Conservation (phyloP, 129 eudicot genomes). For the Arctium lappa region DNA sequence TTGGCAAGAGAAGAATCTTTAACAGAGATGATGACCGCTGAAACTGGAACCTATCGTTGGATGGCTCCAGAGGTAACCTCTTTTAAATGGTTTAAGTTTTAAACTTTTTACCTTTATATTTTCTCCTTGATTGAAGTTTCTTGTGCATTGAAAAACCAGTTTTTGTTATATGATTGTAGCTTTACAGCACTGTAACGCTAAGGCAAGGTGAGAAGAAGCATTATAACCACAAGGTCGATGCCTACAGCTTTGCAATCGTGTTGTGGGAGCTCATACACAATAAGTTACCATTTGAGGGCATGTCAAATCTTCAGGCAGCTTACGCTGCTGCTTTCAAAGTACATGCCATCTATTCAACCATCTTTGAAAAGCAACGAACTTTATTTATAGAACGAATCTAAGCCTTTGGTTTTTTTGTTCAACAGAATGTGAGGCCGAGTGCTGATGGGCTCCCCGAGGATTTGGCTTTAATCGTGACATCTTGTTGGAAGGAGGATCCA, state of each 20-base stretch:
- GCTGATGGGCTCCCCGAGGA: constrained; percentile 78
- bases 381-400: not conserved
- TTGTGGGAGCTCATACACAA: constrained; percentile 91
- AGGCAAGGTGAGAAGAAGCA: constrained; percentile 88
- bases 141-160: not conserved
- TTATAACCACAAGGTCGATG: constrained; percentile 85
- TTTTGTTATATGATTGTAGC: constrained; percentile 45
- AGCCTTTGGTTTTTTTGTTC: constrained; percentile 17
- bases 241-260: constrained; percentile 85
- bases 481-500: constrained; percentile 91
- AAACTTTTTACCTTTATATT: not conserved
- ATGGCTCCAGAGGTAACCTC: constrained; percentile 83
- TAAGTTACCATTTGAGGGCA: constrained; percentile 80
- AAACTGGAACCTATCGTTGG: constrained; percentile 89
- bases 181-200: constrained; percentile 81
- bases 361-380: not conserved
- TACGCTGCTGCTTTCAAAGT: constrained; percentile 96
- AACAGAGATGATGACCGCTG: constrained; percentile 96
- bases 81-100: not conserved
- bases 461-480: constrained; percentile 70
- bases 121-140: not conserved
- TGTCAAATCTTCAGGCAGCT: constrained; percentile 70
- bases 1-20: constrained; percentile 84
- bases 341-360: not conserved
- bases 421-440: constrained; percentile 82